phyloP scores from a whole-genome alignment of 2,329 filamentous ascomycete species.

The Westerdykella ornata region DNA sequence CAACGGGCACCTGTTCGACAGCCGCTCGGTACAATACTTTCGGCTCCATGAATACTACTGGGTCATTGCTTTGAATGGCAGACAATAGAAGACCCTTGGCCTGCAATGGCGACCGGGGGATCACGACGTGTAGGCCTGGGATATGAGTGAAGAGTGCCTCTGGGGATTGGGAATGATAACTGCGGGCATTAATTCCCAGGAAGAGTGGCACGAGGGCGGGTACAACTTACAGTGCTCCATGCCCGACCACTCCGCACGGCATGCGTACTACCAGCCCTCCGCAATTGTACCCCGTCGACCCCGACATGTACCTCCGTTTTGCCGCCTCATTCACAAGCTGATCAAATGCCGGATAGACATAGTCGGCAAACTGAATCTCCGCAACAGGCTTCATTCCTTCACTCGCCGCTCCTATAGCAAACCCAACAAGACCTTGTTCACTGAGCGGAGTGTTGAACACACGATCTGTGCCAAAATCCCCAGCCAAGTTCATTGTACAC shows the following conservation, averaged over 20 bases:
- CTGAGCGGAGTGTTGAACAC: constrained; percentile 96
- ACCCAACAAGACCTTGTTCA: constrained; percentile 91
- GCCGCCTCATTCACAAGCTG: constrained; percentile 91
- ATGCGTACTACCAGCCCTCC: constrained; percentile 83
- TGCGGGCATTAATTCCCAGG: constrained; percentile 16
- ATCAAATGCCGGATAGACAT: constrained; percentile 87
- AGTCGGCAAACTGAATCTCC: constrained; percentile 94
- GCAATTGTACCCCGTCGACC: constrained; percentile 46
- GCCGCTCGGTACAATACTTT: constrained; percentile 89
- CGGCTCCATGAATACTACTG: constrained; percentile 88
- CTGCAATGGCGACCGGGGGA: constrained; percentile 78
- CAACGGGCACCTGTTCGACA: constrained; percentile 81
- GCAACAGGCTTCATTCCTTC: constrained; percentile 90
- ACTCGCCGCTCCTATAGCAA: constrained; percentile 81
- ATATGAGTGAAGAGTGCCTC: constrained; percentile 85
- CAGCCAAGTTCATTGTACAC: constrained; percentile 83
- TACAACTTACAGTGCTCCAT: constrained; percentile 61
- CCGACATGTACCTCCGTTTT: constrained; percentile 74
- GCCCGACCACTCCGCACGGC: constrained; percentile 84
- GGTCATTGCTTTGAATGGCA: constrained; percentile 71
- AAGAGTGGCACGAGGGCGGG: background rate
- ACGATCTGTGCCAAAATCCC: constrained; percentile 77
- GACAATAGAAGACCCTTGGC: constrained; percentile 80
- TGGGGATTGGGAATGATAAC: constrained; percentile 81
- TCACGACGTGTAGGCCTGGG: constrained; percentile 75